phyloP scores from a whole-genome alignment of 2,329 filamentous ascomycete genomes.

The Daldinia sp. region DNA sequence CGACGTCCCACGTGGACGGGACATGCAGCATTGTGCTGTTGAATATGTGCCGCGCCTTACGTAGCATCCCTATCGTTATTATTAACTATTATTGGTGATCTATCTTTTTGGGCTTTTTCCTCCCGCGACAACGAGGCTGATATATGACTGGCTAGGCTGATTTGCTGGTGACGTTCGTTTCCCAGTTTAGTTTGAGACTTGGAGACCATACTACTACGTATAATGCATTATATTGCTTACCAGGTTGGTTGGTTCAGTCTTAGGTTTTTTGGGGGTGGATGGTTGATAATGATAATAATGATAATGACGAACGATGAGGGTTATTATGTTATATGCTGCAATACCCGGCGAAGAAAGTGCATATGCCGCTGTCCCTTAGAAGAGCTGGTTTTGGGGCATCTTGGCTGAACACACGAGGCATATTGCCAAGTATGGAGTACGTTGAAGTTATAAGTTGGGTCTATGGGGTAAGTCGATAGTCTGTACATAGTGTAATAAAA shows the following conservation, averaged over 20 bases:
- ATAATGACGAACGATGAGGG: constrained; percentile 9
- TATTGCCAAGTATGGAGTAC: constrained; percentile 32
- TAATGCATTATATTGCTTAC: background rate
- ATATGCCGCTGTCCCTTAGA: constrained; percentile 18
- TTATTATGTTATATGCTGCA: background rate
- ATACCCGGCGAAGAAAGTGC: constrained; percentile 4
- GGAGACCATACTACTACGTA: background rate
- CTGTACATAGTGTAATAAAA: constrained; percentile 2
- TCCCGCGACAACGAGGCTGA: constrained; percentile 33
- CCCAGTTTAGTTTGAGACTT: constrained; percentile 3
- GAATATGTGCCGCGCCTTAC: constrained; percentile 6
- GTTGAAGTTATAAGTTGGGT: constrained; percentile 26
- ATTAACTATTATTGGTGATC: constrained; percentile 27
- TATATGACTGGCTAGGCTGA: constrained; percentile 34
- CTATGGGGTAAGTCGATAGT: constrained; percentile 5
- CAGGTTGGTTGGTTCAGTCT: background rate
- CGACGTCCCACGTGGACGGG: constrained; percentile 34
- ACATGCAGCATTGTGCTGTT: constrained; percentile 20
- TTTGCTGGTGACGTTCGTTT: constrained; percentile 16
- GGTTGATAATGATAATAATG: background rate
- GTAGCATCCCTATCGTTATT: constrained; percentile 17
- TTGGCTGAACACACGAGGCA: constrained; percentile 34
- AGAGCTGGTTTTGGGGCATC: constrained; percentile 24
- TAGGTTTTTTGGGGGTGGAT: background rate
- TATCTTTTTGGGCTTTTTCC: constrained; percentile 10